These are phyloP conservation scores for Dryas alaskensis DNA, from an alignment of 306 rosid species.

Conservation along the genomic window DNA sequence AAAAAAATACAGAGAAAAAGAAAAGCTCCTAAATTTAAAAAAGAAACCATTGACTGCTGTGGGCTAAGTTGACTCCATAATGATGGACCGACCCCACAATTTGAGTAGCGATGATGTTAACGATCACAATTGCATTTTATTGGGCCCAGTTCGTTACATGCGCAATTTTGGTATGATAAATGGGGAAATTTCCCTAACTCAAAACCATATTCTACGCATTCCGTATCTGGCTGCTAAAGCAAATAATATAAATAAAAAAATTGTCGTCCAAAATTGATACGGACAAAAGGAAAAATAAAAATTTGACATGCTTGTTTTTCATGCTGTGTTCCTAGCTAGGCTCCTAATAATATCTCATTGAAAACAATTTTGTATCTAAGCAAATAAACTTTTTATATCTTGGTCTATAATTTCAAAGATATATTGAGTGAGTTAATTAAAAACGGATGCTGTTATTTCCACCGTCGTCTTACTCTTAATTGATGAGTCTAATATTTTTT, in stretches of 20 bases:
- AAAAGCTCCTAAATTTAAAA: constrained; percentile 4
- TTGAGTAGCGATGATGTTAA: constrained; percentile 11
- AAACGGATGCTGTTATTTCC: no score
- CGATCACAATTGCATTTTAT: background rate
- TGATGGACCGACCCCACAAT: constrained; percentile 31
- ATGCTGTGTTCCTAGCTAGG: background rate
- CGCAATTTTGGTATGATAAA: background rate
- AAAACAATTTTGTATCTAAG: constrained; percentile 1
- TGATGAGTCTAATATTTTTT: no score
- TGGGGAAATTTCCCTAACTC: background rate
- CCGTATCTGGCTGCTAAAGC: background rate
- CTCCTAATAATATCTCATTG: background rate
- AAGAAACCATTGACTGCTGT: background rate
- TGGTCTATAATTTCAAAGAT: constrained; percentile 2
- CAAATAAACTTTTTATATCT: background rate
- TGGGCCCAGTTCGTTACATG: constrained; percentile 7
- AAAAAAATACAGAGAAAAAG: constrained; percentile 7
- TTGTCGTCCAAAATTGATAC: background rate
- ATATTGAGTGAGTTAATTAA: background rate
- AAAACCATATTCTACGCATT: background rate
- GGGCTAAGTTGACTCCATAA: constrained; percentile 41
- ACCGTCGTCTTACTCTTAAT: no score
- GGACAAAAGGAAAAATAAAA: background rate
- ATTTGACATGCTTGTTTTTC: background rate
- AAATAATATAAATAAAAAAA: background rate